Evolutionary conservation across 176 grass and related monocot species (phyloP).

Genomic region (Avena atlantica): DNA sequence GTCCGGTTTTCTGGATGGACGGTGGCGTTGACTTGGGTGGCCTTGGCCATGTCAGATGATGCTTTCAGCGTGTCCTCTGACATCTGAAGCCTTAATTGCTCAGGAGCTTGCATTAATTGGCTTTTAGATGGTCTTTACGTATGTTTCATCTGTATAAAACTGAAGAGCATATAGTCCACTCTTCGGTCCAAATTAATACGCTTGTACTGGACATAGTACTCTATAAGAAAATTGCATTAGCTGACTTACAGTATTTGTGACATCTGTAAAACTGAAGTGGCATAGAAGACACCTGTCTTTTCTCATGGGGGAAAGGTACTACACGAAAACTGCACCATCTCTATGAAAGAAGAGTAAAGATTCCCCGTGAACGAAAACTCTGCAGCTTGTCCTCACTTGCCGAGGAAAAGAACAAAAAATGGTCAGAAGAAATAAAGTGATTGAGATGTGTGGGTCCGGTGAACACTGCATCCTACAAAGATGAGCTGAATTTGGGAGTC

Average conservation of each 20-base stretch:
- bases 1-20: not conserved
- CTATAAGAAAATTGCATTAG: too few relatives aligned
- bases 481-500: conserved; percentile 1
- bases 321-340: not conserved
- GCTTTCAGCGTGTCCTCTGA: not conserved
- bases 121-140: not conserved
- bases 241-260: too few relatives aligned
- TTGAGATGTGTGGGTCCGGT: conserved; percentile 13
- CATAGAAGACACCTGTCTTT: not conserved
- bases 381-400: conserved; percentile 27
- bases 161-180: too few relatives aligned
- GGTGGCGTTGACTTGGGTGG: not conserved
- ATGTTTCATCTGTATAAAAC: not conserved
- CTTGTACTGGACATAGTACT: too few relatives aligned
- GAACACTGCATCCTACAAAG: not conserved
- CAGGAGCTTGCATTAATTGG: not conserved
- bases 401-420: not conserved
- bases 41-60: not conserved
- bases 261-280: not conserved
- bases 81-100: not conserved
- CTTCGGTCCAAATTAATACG: too few relatives aligned
- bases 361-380: conserved; percentile 9
- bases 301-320: not conserved
- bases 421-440: conserved; percentile 28
- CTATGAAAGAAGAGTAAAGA: not conserved